A percentile compares a stretch with the other conserved stretches of the same genome.
These are phyloP conservation scores for Jamesozyma hellenica DNA, from an alignment of 805 yeast species.

Conservation along the genomic window DNA sequence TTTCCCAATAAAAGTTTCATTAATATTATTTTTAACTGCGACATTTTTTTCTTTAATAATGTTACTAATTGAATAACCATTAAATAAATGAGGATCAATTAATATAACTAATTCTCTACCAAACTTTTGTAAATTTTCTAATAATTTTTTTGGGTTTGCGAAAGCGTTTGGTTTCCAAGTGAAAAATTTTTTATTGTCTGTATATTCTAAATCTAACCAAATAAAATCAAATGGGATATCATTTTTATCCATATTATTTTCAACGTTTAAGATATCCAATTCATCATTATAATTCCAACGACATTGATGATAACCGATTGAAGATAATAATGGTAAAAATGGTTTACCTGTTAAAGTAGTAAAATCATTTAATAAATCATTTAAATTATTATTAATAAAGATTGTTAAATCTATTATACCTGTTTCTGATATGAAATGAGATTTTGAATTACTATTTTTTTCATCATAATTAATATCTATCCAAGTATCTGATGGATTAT, in stretches of 20 bases:
- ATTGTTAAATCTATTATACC: conserved; percentile 73
- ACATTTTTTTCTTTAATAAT: conserved; percentile 33
- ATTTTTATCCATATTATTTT: conserved; percentile 56
- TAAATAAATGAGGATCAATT: conserved; percentile 86
- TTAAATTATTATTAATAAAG: conserved; percentile 33
- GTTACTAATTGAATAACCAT: conserved; percentile 56
- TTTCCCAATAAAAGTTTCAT: conserved; percentile 60
- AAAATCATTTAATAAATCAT: conserved; percentile 47
- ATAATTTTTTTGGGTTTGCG: conserved; percentile 65
- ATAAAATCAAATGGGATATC: conserved; percentile 81
- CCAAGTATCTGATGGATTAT: conserved; percentile 87
- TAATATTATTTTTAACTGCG: conserved; percentile 39
- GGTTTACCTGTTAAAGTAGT: conserved; percentile 66
- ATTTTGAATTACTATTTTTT: conserved; percentile 25
- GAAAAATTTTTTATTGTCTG: conserved; percentile 78
- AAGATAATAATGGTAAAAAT: conserved; percentile 61
- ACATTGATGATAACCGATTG: conserved; percentile 91
- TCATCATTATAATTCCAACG: conserved; percentile 95
- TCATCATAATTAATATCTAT: conserved; percentile 45
- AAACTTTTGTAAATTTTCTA: conserved; percentile 51
- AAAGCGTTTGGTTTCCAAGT: conserved; percentile 76
- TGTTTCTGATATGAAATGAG: conserved; percentile 93
- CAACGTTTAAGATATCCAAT: conserved; percentile 69
- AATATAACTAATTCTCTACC: conserved; percentile 77
- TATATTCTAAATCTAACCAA: conserved; percentile 92